phyloP scores from a whole-genome alignment of 2,329 filamentous ascomycete species.

The Massarina eburnea region DNA sequence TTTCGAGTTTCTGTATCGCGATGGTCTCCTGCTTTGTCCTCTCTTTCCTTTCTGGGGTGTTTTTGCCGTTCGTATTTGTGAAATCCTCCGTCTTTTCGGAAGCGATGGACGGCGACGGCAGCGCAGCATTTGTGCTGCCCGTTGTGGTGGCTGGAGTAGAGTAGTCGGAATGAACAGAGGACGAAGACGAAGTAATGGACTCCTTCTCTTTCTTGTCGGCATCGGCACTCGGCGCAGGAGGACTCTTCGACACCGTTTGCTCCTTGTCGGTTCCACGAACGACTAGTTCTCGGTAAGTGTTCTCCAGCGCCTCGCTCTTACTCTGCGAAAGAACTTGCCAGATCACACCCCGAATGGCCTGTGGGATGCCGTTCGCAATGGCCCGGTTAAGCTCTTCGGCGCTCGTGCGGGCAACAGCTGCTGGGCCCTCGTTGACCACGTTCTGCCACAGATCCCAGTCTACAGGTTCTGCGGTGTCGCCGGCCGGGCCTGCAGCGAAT shows the following conservation, averaged over 20 bases:
- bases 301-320: conserved; percentile 87
- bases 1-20: conserved; percentile 80
- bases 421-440: conserved; percentile 90
- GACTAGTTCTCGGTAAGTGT: conserved; percentile 80
- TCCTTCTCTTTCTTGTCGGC: conserved; percentile 63
- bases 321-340: conserved; percentile 98
- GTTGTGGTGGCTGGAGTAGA: conserved; percentile 64
- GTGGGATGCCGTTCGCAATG: conserved; percentile 91
- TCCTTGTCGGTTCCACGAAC: conserved; percentile 81
- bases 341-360: conserved; percentile 93
- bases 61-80: conserved; percentile 64
- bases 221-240: conserved; percentile 50
- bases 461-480: conserved; percentile 70
- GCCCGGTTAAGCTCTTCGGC: conserved; percentile 86
- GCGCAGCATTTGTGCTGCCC: conserved; percentile 37
- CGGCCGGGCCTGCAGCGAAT: conserved; percentile 73
- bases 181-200: conserved; percentile 73
- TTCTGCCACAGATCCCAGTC: conserved; percentile 99
- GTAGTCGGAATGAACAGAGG: conserved; percentile 77
- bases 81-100: conserved; percentile 61
- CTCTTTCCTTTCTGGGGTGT: conserved; percentile 70
- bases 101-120: conserved; percentile 57
- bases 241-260: conserved; percentile 26
- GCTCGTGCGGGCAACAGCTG: conserved; percentile 83
- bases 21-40: conserved; percentile 76